Base-by-base conservation (phyloP, 768 basidiomycete genomes). In the Rhodotorula babjevae region DNA sequence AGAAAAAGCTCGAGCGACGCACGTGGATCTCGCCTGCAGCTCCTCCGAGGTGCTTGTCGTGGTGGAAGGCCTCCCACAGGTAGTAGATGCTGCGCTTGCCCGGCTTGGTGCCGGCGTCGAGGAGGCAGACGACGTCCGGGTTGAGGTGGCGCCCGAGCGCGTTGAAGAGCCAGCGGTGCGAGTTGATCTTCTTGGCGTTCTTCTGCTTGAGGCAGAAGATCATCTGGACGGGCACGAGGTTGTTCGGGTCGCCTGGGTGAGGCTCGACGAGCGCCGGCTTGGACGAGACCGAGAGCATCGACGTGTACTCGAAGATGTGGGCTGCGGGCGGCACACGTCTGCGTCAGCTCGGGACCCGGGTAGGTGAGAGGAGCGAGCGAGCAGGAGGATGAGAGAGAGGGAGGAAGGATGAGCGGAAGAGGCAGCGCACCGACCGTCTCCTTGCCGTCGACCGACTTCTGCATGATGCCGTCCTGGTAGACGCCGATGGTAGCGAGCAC, bases 271-370 rank as follows among this genome's bases (percentile, higher is more conserved):
- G 85, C 78, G 92, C 90, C 1, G 94, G 94, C 5, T 89, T 89
- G 3, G 92, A 83, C 76, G 95, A 94, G 75, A 99, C 89, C 0
- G 93, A 95, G 31, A 99, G 85, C 80, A 96, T 93, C 0, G 94
- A 97, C 3, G 95, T 98, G 81, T 97, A 99, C 87, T 96, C 93
- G 78, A 97, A 98, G 71, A 98, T 92, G 79, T 97, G 94, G 25
- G 90, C 95, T 52, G 92, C 89, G 44, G 14, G 12, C 42, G 42
- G 42, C n/a, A n/a, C n/a, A n/a, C n/a, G n/a, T n/a, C n/a, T n/a
- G n/a, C n/a, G n/a, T n/a, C n/a, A n/a, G n/a, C 36, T 36, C 36
- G 36, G 9, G 36, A 36, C 9, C 36, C 36, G 36, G 9, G 36
- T n/a, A 36, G 36, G 9, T 4, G 36, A 19, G 89, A 92, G 27